phyloP scores from a whole-genome alignment of 179 eudicot genomes.

The Spinacia oleracea region DNA sequence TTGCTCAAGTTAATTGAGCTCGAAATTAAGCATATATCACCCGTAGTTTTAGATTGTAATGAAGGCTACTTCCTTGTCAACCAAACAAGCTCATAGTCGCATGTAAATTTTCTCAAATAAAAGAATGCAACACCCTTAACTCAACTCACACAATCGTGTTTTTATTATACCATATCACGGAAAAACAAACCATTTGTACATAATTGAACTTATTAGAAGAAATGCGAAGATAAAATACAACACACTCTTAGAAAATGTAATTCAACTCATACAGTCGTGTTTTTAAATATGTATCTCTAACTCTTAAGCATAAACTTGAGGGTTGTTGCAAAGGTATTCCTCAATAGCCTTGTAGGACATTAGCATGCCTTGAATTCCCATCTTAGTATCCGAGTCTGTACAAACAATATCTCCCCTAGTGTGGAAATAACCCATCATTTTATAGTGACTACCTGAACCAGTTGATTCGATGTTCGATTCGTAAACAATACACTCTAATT shows the following conservation, averaged over 20 bases:
- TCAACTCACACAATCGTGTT: neutral
- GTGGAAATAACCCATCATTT: slow-evolving; percentile 6
- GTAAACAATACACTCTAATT: slow-evolving; percentile 5
- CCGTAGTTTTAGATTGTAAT: too few relatives aligned
- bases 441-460: slow-evolving; percentile 3
- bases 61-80: too few relatives aligned
- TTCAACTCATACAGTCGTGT: neutral
- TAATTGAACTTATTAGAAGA: too few relatives aligned
- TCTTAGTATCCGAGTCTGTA: neutral
- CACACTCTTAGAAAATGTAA: too few relatives aligned
- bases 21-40: too few relatives aligned
- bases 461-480: slow-evolving; percentile 9
- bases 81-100: too few relatives aligned
- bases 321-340: neutral
- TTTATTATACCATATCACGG: neutral
- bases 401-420: slow-evolving; percentile 7
- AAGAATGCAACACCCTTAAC: neutral
- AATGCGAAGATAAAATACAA: too few relatives aligned
- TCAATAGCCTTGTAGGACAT: neutral
- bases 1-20: too few relatives aligned
- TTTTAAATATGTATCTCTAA: too few relatives aligned
- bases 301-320: slow-evolving; percentile 1
- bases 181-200: neutral
- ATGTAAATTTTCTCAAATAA: too few relatives aligned
- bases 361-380: neutral